Evolutionary conservation across 306 rosid species (phyloP).

Genomic region (Cucurbita argyrosperma): DNA sequence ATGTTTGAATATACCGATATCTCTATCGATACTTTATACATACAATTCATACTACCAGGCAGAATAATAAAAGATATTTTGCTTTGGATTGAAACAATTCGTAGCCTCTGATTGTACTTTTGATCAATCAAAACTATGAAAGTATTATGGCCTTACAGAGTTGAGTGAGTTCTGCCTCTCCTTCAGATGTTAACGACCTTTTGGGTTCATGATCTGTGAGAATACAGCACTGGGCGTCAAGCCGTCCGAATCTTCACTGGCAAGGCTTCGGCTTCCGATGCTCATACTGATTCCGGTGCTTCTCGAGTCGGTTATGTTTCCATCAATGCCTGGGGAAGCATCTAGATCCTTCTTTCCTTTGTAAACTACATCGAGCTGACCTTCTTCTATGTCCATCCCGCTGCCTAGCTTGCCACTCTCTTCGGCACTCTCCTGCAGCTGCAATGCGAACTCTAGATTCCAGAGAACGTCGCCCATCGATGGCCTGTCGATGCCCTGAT

Average conservation of each 20-base stretch:
- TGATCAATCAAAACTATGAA: neutral
- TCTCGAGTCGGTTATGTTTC: slow-evolving; percentile 65
- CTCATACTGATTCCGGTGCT: slow-evolving; percentile 96
- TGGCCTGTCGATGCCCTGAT: slow-evolving; percentile 94
- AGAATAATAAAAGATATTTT: neutral
- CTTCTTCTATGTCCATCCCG: slow-evolving; percentile 33
- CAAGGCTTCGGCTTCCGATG: slow-evolving; percentile 94
- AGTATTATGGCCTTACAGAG: neutral
- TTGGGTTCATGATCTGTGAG: slow-evolving; percentile 98
- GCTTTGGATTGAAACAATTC: neutral
- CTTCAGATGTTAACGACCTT: slow-evolving; percentile 60
- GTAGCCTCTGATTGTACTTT: neutral
- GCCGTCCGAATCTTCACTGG: slow-evolving; percentile 93
- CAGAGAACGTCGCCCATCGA: slow-evolving; percentile 98
- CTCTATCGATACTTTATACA: neutral
- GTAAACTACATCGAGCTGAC: slow-evolving; percentile 20
- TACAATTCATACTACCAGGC: neutral
- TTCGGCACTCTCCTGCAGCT: slow-evolving; percentile 96
- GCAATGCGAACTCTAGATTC: slow-evolving; percentile 98
- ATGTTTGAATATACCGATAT: neutral
- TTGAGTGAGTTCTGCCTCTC: neutral
- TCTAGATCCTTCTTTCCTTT: slow-evolving; percentile 66
- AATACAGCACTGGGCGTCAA: slow-evolving; percentile 95
- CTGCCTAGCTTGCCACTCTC: slow-evolving; percentile 54
- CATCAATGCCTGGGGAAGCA: slow-evolving; percentile 31